Evolutionary conservation across 768 basidiomycete genomes (phyloP).

Genomic region (Podaxis carcinomalis): DNA sequence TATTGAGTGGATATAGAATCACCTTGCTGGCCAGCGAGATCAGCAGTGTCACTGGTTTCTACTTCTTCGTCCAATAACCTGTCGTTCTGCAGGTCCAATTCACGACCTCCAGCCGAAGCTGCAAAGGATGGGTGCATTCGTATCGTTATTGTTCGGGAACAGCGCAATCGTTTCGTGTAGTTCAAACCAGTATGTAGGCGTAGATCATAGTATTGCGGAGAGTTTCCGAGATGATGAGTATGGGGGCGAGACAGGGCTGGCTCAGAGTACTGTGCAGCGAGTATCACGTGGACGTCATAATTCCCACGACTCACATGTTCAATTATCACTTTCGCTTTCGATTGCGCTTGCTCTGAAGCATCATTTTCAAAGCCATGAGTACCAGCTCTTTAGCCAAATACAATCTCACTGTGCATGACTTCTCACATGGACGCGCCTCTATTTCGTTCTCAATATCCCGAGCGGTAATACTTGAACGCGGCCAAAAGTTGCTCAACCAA

Average conservation of each 20-base stretch:
- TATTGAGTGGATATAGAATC: neutral
- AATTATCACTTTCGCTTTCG: neutral
- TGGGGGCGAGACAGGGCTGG: neutral
- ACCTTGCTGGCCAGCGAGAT: neutral
- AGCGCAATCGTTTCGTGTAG: neutral
- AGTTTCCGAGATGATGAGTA: neutral
- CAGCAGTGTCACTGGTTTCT: conserved; percentile 2
- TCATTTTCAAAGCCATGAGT: neutral
- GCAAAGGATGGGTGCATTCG: neutral
- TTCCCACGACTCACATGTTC: neutral
- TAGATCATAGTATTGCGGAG: neutral
- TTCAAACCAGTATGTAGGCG: neutral
- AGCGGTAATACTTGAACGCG: neutral
- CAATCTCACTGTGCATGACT: conserved; percentile 2
- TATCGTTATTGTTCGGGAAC: neutral
- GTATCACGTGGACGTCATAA: neutral
- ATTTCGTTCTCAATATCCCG: neutral
- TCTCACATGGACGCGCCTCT: neutral
- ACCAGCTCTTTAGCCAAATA: neutral
- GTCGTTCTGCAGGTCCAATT: conserved; percentile 1
- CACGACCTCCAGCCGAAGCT: neutral
- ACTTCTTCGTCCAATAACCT: neutral
- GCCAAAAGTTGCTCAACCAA: neutral
- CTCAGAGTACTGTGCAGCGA: neutral
- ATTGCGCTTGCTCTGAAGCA: neutral